These are phyloP conservation scores for Marasmius tenuissimus DNA, from an alignment of 1,284 basidiomycete genomes.

Conservation along the genomic window DNA sequence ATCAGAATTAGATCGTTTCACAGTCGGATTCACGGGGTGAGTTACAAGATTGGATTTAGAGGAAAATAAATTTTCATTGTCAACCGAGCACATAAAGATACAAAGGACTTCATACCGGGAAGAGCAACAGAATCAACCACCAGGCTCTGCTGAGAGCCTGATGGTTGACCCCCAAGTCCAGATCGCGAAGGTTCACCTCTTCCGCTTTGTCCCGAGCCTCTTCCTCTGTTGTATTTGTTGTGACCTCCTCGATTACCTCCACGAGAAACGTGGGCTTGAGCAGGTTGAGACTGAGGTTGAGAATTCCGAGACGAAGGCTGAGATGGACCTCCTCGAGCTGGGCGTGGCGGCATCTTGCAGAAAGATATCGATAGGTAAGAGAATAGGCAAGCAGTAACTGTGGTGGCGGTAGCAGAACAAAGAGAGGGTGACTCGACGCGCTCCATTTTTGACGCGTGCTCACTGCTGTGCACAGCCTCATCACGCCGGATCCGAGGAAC, in stretches of 20 bases:
- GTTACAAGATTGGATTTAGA: neutral
- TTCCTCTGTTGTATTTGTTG: neutral
- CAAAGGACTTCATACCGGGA: neutral
- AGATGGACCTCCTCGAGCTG: slow-evolving; percentile 1
- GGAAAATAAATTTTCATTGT: neutral
- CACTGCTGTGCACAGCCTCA: too few species aligned
- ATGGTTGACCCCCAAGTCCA: slow-evolving; percentile 9
- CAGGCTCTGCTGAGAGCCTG: slow-evolving; percentile 1
- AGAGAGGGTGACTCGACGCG: too few species aligned
- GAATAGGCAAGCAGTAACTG: too few species aligned
- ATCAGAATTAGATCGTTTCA: too few species aligned
- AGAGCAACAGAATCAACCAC: neutral
- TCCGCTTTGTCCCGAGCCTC: neutral
- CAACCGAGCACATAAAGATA: neutral
- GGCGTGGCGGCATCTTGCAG: slow-evolving; percentile 6
- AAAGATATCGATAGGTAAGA: neutral
- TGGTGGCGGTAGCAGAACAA: too few species aligned
- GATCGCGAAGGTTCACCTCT: neutral
- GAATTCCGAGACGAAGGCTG: neutral
- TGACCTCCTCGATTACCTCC: neutral
- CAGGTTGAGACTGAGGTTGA: neutral
- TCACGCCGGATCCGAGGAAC: too few species aligned
- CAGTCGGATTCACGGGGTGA: neutral
- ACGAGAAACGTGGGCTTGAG: neutral
- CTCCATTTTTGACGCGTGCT: too few species aligned